These are phyloP conservation scores for Fusarium bactridioides DNA, from an alignment of 2,329 filamentous ascomycete genomes.

Conservation along the genomic window DNA sequence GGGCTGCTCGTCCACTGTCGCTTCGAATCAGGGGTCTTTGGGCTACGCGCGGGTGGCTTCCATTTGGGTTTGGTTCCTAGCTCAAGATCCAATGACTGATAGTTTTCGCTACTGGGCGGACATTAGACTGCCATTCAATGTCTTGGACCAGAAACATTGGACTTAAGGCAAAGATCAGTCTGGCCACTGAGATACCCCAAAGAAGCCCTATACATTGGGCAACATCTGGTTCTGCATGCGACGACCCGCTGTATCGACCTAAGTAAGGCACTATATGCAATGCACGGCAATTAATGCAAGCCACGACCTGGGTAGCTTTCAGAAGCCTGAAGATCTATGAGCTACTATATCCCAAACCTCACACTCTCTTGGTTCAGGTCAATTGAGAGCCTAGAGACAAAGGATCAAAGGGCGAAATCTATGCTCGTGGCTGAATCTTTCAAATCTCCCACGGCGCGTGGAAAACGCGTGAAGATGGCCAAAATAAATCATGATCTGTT, in stretches of 20 bases:
- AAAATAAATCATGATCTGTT: slow-evolving; percentile 20
- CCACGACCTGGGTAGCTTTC: slow-evolving; percentile 17
- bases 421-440: slow-evolving; percentile 7
- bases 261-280: slow-evolving; percentile 35
- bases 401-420: neutral
- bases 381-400: slow-evolving; percentile 1
- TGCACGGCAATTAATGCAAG: slow-evolving; percentile 36
- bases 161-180: neutral
- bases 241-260: slow-evolving; percentile 16
- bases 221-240: slow-evolving; percentile 14
- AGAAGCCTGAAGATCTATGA: neutral
- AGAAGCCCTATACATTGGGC: neutral
- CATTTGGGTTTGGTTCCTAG: slow-evolving; percentile 13
- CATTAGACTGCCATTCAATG: slow-evolving; percentile 16
- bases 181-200: neutral
- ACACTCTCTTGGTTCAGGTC: neutral
- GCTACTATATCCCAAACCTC: neutral
- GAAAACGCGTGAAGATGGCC: slow-evolving; percentile 17
- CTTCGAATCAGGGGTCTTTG: slow-evolving; percentile 27
- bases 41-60: slow-evolving; percentile 24
- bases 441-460: slow-evolving; percentile 31
- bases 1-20: slow-evolving; percentile 11
- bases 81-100: slow-evolving; percentile 8
- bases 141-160: slow-evolving; percentile 1
- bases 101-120: neutral